Evolutionary conservation across 2,329 filamentous ascomycete genomes (phyloP).

Genomic region (Monilinia aucupariae): DNA sequence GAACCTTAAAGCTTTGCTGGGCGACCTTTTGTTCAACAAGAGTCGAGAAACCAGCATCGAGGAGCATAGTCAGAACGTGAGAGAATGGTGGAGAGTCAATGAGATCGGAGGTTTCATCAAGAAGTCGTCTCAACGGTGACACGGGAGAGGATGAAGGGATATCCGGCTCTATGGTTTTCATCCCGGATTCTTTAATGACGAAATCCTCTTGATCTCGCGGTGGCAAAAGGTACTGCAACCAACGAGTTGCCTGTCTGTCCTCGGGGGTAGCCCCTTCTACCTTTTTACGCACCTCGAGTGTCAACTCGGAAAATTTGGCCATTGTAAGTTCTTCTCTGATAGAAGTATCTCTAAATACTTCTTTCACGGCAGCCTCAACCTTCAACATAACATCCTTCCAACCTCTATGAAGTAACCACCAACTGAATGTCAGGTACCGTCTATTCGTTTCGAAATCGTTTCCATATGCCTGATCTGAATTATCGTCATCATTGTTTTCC

Average conservation of each 20-base stretch:
- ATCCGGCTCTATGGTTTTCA: slow-evolving; percentile 50
- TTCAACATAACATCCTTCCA: slow-evolving; percentile 77
- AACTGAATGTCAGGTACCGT: slow-evolving; percentile 92
- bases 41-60: slow-evolving; percentile 81
- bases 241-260: slow-evolving; percentile 53
- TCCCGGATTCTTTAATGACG: slow-evolving; percentile 81
- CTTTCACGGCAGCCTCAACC: slow-evolving; percentile 79
- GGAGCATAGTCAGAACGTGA: slow-evolving; percentile 76
- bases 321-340: slow-evolving; percentile 84
- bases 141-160: slow-evolving; percentile 34
- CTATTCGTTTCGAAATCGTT: slow-evolving; percentile 96
- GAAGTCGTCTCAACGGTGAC: slow-evolving; percentile 63
- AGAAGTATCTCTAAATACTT: slow-evolving; percentile 84
- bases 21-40: slow-evolving; percentile 80
- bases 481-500: slow-evolving; percentile 90
- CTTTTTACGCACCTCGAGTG: slow-evolving; percentile 74
- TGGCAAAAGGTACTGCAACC: slow-evolving; percentile 81
- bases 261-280: slow-evolving; percentile 70
- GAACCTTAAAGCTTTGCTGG: slow-evolving; percentile 67
- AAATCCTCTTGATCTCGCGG: slow-evolving; percentile 71
- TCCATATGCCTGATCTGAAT: slow-evolving; percentile 73
- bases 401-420: slow-evolving; percentile 92
- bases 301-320: slow-evolving; percentile 71
- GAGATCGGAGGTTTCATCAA: slow-evolving; percentile 93
- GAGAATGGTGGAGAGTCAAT: slow-evolving; percentile 90